Percentiles rank a stretch among this genome's conserved stretches.
These are phyloP conservation scores for Aspergillus puulaauensis DNA, from an alignment of 2,329 filamentous ascomycete species.

Conservation along the genomic window DNA sequence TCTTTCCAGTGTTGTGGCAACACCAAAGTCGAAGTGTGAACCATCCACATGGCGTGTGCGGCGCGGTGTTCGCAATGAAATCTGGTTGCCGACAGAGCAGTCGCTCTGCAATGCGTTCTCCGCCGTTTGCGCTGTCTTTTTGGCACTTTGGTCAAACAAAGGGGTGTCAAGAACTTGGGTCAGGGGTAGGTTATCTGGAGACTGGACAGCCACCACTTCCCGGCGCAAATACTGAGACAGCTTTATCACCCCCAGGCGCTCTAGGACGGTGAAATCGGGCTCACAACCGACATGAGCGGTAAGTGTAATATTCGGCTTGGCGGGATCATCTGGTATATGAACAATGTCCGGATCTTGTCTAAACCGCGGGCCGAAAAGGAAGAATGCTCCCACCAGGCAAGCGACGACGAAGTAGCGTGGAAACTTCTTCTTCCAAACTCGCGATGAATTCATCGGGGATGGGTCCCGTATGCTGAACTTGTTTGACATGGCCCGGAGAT, in stretches of 20 bases:
- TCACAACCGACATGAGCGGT: constrained; percentile 28
- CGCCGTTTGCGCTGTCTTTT: background rate
- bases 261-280: constrained; percentile 25
- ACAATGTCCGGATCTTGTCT: constrained; percentile 15
- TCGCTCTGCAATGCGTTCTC: constrained; percentile 25
- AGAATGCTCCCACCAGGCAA: constrained; percentile 26
- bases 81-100: constrained; percentile 45
- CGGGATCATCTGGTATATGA: constrained; percentile 8
- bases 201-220: constrained; percentile 26
- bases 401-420: constrained; percentile 28
- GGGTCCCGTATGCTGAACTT: constrained; percentile 24
- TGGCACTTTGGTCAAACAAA: constrained; percentile 19
- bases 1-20: constrained; percentile 55
- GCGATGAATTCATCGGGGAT: constrained; percentile 25
- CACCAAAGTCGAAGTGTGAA: constrained; percentile 56
- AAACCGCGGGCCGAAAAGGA: constrained; percentile 28
- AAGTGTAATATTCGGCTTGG: constrained; percentile 29
- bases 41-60: constrained; percentile 46
- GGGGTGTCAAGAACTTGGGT: constrained; percentile 28
- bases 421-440: constrained; percentile 34
- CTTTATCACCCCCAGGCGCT: constrained; percentile 25
- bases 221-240: constrained; percentile 32
- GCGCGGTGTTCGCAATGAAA: constrained; percentile 49
- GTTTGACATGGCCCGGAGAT: constrained; percentile 22
- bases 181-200: constrained; percentile 25